Percentiles rank a stretch among this genome's conserved stretches.
Evolutionary conservation across 345 rosid species (phyloP).

Genomic region (Eucalyptus victrix): DNA sequence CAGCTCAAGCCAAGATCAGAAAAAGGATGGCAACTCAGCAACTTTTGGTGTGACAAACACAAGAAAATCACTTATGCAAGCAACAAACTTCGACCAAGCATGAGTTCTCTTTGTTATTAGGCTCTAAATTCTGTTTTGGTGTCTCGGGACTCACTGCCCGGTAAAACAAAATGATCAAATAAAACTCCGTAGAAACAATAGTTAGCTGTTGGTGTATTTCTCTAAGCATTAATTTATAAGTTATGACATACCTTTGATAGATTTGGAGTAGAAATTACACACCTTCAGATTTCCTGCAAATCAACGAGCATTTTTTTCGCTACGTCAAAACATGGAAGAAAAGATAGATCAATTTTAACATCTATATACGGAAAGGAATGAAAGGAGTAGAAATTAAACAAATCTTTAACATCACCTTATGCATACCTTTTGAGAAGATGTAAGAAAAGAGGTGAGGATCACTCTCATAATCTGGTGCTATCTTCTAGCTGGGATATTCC

Average conservation of each 20-base stretch:
- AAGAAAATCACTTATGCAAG: too few relatives aligned
- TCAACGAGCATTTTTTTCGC: conserved; percentile 4
- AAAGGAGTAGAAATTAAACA: neutral
- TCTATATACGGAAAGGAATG: neutral
- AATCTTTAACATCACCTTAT: neutral
- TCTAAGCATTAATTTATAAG: neutral
- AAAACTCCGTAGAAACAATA: neutral
- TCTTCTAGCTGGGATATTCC: conserved; percentile 70
- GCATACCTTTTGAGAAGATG: conserved; percentile 52
- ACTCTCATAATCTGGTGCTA: conserved; percentile 57
- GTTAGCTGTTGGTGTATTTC: neutral
- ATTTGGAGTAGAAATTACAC: conserved; percentile 34
- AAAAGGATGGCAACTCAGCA: too few relatives aligned
- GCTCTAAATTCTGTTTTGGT: conserved; percentile 31
- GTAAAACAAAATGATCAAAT: neutral
- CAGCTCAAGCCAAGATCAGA: too few relatives aligned
- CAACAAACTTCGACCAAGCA: too few relatives aligned
- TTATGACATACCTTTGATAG: conserved; percentile 45
- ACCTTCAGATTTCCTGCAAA: conserved; percentile 82
- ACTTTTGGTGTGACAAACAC: too few relatives aligned
- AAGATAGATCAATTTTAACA: neutral
- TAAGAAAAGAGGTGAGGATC: conserved; percentile 97
- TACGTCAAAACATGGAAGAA: conserved; percentile 2
- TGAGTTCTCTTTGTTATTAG: conserved; percentile 46
- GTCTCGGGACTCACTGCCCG: conserved; percentile 28